These are phyloP conservation scores for Cynanchum wilfordii DNA, from an alignment of 257 asterid genomes.

Conservation along the genomic window DNA sequence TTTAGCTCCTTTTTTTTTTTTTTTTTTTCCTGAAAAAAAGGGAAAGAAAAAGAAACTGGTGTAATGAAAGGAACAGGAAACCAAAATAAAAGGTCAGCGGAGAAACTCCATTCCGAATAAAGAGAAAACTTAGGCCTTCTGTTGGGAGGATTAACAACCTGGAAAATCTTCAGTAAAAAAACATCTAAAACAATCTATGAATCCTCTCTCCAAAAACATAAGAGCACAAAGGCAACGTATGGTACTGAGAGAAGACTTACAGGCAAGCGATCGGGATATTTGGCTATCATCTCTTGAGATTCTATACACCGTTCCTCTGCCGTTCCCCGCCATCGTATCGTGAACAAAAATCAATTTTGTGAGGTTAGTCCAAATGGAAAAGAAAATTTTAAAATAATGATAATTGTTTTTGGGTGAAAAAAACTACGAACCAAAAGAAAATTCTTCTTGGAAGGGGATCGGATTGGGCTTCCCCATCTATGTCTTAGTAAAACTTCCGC, in stretches of 20 bases:
- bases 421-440: constrained; percentile 44
- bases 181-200: background rate
- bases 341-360: background rate
- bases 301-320: constrained; percentile 68
- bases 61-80: no score
- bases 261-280: constrained; percentile 88
- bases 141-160: background rate
- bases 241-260: constrained; percentile 29
- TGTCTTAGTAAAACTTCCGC: constrained; percentile 17
- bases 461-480: constrained; percentile 52
- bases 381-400: background rate
- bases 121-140: background rate
- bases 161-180: background rate
- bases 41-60: no score
- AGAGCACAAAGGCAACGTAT: background rate
- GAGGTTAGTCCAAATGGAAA: background rate
- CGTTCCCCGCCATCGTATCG: constrained; percentile 7
- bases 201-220: background rate
- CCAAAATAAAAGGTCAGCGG: no score
- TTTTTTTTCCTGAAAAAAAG: no score
- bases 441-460: constrained; percentile 54
- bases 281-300: constrained; percentile 74
- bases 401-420: background rate
- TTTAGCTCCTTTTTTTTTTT: no score
- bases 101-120: no score